Evolutionary conservation across 352 stramenopile genomes (phyloP).

Genomic region (Phytophthora kernoviae): DNA sequence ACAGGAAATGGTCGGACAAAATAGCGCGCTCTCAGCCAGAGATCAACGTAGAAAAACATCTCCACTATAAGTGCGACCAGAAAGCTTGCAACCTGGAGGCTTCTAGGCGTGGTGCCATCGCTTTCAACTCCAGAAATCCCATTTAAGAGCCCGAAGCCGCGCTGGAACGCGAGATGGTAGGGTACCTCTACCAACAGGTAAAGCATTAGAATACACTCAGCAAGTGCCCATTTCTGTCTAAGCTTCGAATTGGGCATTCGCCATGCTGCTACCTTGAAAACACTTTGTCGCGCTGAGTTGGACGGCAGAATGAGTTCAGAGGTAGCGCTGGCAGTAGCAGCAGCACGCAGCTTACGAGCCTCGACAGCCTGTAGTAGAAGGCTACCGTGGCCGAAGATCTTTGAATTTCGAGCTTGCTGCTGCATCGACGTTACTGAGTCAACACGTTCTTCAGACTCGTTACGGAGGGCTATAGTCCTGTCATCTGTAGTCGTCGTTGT

Average conservation of each 20-base stretch:
- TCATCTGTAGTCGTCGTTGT: neutral
- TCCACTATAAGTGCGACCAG: slow-evolving; percentile 42
- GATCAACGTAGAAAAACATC: slow-evolving; percentile 63
- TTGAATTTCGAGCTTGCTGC: slow-evolving; percentile 29
- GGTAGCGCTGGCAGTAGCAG: slow-evolving; percentile 5
- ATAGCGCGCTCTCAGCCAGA: slow-evolving; percentile 44
- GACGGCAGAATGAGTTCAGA: slow-evolving; percentile 9
- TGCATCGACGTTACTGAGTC: slow-evolving; percentile 50
- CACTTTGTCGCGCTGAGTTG: slow-evolving; percentile 4
- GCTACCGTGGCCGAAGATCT: slow-evolving; percentile 40
- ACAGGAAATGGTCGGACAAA: slow-evolving; percentile 40
- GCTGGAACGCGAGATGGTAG: slow-evolving; percentile 52
- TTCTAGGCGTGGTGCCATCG: slow-evolving; percentile 38
- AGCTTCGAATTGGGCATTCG: slow-evolving; percentile 37
- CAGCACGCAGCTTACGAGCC: slow-evolving; percentile 18
- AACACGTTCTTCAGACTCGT: slow-evolving; percentile 6
- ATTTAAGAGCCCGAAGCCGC: slow-evolving; percentile 51
- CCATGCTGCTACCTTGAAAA: slow-evolving; percentile 22
- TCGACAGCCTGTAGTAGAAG: slow-evolving; percentile 34
- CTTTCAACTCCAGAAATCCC: slow-evolving; percentile 4
- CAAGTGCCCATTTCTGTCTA: slow-evolving; percentile 28
- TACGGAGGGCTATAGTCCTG: neutral
- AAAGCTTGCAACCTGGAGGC: slow-evolving; percentile 46
- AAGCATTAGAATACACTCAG: slow-evolving; percentile 38
- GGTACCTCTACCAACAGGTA: slow-evolving; percentile 47